These are phyloP conservation scores for Echria macrotheca DNA, from an alignment of 495 filamentous ascomycete genomes.

Conservation along the genomic window DNA sequence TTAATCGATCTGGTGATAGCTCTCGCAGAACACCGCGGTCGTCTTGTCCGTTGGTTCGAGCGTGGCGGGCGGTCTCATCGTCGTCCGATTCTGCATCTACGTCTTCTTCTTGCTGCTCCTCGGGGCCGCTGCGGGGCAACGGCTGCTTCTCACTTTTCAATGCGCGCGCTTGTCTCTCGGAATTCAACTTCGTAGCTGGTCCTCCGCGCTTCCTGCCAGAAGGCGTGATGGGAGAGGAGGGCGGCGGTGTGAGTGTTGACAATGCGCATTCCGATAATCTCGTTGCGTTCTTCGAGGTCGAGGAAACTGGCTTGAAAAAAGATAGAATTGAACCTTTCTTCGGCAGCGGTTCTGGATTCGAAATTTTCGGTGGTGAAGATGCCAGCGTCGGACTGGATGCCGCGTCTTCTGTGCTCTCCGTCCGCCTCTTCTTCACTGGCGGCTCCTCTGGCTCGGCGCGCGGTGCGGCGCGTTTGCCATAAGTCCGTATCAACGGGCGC, in stretches of 20 bases:
- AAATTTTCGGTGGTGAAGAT: neutral
- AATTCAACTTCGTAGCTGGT: too few species aligned
- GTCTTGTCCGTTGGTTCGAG: too few species aligned
- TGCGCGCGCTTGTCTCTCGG: too few species aligned
- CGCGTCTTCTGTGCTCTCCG: neutral
- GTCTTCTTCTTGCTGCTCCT: constrained; percentile 2
- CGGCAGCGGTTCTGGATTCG: neutral
- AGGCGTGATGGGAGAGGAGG: constrained; percentile 22
- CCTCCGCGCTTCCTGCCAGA: constrained; percentile 27
- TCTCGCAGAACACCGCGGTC: too few species aligned
- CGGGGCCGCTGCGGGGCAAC: too few species aligned
- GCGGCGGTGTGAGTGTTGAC: constrained; percentile 21
- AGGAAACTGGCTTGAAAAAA: constrained; percentile 34
- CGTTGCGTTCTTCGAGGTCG: constrained; percentile 11
- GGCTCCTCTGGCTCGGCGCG: constrained; percentile 15
- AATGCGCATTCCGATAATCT: constrained; percentile 7
- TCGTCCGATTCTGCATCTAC: constrained; percentile 11
- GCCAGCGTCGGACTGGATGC: neutral
- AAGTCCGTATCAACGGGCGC: constrained; percentile 39
- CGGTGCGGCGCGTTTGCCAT: constrained; percentile 32
- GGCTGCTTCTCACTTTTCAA: too few species aligned
- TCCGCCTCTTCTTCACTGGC: neutral
- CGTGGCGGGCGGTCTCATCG: too few species aligned
- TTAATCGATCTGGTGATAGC: too few species aligned
- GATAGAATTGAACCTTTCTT: constrained; percentile 37